Percentiles rank a stretch among this genome's conserved stretches.
Evolutionary conservation across 768 basidiomycete species (phyloP).

Genomic region (Suillus hirtellus): DNA sequence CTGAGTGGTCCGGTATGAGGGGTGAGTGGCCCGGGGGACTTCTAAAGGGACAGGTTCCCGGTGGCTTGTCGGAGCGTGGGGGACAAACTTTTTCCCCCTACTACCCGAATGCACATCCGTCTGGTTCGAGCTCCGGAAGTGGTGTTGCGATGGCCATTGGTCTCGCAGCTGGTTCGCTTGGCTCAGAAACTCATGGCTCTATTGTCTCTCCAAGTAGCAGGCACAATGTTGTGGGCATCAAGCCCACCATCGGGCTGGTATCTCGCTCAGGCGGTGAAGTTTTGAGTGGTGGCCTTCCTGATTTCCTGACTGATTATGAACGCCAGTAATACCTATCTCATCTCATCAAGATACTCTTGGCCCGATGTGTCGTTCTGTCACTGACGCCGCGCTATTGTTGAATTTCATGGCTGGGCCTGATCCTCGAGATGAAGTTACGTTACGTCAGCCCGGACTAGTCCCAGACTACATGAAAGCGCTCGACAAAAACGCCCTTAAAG

Average conservation of each 20-base stretch:
- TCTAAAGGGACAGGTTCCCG: constrained; percentile 25
- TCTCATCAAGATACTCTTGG: constrained; percentile 60
- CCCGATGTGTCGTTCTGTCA: constrained; percentile 53
- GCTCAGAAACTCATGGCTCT: constrained; percentile 49
- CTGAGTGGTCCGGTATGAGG: constrained; percentile 46
- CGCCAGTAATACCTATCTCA: constrained; percentile 57
- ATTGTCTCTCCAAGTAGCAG: constrained; percentile 43
- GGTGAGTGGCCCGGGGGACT: too few species aligned
- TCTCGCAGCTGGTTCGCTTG: constrained; percentile 43
- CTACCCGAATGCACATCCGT: constrained; percentile 41
- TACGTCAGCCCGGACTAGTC: constrained; percentile 47
- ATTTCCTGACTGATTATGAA: not conserved
- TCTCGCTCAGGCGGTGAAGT: constrained; percentile 36
- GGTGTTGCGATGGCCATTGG: constrained; percentile 43
- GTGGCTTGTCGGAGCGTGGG: constrained; percentile 46
- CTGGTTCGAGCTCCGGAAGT: constrained; percentile 44
- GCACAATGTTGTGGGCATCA: constrained; percentile 44
- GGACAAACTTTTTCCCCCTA: constrained; percentile 46
- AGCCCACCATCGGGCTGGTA: constrained; percentile 42
- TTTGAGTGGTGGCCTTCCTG: not conserved
- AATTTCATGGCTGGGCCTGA: constrained; percentile 55
- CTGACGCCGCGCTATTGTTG: constrained; percentile 57
- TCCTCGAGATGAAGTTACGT: constrained; percentile 51
- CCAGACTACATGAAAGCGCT: constrained; percentile 61
- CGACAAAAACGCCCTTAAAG: constrained; percentile 44